Base-by-base conservation (phyloP, 2,329 filamentous ascomycete species). In the Talaromyces sp. region DNA sequence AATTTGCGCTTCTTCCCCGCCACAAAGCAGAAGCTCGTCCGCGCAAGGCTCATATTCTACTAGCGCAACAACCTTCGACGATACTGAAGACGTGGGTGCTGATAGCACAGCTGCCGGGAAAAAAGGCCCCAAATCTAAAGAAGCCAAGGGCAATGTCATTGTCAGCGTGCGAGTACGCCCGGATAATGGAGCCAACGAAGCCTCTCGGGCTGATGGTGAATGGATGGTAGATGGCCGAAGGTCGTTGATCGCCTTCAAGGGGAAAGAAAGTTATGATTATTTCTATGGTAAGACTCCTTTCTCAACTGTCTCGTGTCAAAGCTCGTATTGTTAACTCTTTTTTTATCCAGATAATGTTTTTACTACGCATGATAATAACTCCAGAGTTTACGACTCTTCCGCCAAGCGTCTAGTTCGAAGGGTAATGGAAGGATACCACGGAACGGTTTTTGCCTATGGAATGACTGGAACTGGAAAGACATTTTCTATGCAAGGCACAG, bases 381-480 rank as follows among this genome's bases (percentile, higher is more conserved):
- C 91, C 58, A 89, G 89, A 72, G 95, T 99, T 10, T 99, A 99
- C 74, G 95, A 99, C 76, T 88, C 93, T 65, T 91, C 87, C 53
- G 95, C 95, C 51, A 98, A 98, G 78, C 89, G 95, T 64, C 82
- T 99, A 57, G 95, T 99, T 54, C 89, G 95, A 68, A 85, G 95
- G 70, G 95, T 99, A 56, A 99, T 99, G 95, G 95, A 99, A 80
- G 95, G 95, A 49, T 99, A 98, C 74, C 93, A 98, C 71, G 95
- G 93, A 62, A 99, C 95, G 0, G 95, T 99, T 27, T 98, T 99
- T 74, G 93, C 93, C 19, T 99, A 99, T 74, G 95, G 95, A 72
- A 98, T 98, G 93, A 99, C 95, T 4, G 95, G 95, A 64, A 98
- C 95, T 0, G 95, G 95, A 68, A 99, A 99, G 80, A 99, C 95